Percentiles rank a stretch among this genome's conserved stretches.
Evolutionary conservation across 306 rosid species (phyloP).

Genomic region (Crataegus laevigata): DNA sequence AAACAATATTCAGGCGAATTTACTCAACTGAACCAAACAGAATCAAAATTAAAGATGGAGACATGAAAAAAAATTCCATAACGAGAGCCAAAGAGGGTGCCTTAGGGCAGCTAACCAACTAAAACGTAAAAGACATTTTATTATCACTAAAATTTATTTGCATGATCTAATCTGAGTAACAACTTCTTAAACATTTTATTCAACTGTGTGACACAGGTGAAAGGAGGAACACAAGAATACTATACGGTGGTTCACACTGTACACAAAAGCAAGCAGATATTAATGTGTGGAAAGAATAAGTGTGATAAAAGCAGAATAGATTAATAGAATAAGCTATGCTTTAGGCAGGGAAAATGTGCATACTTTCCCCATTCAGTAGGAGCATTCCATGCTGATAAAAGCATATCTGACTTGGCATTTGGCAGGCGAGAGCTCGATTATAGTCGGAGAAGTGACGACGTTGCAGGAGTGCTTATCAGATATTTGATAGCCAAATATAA

Average conservation of each 20-base stretch:
- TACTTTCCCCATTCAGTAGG: slow-evolving; percentile 94
- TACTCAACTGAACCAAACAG: background rate
- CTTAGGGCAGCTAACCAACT: background rate
- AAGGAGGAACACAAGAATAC: background rate
- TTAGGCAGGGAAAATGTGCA: slow-evolving; percentile 17
- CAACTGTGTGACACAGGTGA: background rate
- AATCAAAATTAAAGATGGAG: background rate
- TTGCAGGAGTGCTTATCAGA: too few species aligned
- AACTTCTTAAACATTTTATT: background rate
- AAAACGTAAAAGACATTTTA: background rate
- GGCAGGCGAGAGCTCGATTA: slow-evolving; percentile 31
- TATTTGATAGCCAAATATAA: too few species aligned
- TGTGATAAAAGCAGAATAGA: background rate
- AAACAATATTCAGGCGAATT: background rate
- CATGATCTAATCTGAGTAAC: background rate
- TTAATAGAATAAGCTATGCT: background rate
- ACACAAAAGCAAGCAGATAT: background rate
- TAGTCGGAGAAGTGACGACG: too few species aligned
- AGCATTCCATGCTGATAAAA: slow-evolving; percentile 95
- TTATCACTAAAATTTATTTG: background rate
- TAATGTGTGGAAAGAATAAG: background rate
- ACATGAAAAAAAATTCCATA: background rate
- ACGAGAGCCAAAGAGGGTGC: background rate
- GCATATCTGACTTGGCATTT: slow-evolving; percentile 90
- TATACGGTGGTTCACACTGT: too few species aligned